phyloP scores from a whole-genome alignment of 2,329 filamentous ascomycete genomes.

The Aspergillus glaucus region DNA sequence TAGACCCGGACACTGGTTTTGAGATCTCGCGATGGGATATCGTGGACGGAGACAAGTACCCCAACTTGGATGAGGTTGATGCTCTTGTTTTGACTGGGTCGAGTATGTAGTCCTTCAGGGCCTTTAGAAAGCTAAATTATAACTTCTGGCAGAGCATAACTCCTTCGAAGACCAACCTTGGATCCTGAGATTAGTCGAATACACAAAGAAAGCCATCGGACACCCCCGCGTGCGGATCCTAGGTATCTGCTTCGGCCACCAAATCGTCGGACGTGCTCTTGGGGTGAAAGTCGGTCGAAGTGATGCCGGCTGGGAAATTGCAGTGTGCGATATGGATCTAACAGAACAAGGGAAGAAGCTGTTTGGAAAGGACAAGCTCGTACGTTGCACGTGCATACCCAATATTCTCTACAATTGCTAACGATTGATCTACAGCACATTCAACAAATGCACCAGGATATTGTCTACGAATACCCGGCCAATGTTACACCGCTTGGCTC shows the following conservation, averaged over 20 bases:
- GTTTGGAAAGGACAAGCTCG: conserved; percentile 60
- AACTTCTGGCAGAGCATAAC: conserved; percentile 50
- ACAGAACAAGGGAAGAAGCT: conserved; percentile 64
- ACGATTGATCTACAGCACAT: conserved; percentile 36
- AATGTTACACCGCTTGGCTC: conserved; percentile 58
- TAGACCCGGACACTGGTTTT: conserved; percentile 40
- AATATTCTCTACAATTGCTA: not conserved
- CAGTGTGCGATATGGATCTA: conserved; percentile 63
- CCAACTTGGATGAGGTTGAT: conserved; percentile 67
- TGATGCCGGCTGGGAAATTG: conserved; percentile 72
- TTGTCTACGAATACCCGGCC: conserved; percentile 59
- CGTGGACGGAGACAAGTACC: conserved; percentile 63
- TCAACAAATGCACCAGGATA: conserved; percentile 83
- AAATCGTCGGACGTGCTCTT: conserved; percentile 71
- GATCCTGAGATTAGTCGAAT: conserved; percentile 70
- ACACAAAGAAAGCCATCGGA: conserved; percentile 54
- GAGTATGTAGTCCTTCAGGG: conserved; percentile 36
- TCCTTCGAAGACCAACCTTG: conserved; percentile 68
- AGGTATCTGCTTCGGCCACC: conserved; percentile 81
- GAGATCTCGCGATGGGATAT: conserved; percentile 64
- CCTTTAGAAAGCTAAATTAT: not conserved
- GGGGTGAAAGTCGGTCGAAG: conserved; percentile 62
- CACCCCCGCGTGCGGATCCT: conserved; percentile 63
- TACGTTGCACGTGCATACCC: conserved; percentile 29
- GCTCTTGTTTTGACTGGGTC: conserved; percentile 74